Conservation (phyloP, 345 rosid genomes). For the Salix koriyanagi region DNA sequence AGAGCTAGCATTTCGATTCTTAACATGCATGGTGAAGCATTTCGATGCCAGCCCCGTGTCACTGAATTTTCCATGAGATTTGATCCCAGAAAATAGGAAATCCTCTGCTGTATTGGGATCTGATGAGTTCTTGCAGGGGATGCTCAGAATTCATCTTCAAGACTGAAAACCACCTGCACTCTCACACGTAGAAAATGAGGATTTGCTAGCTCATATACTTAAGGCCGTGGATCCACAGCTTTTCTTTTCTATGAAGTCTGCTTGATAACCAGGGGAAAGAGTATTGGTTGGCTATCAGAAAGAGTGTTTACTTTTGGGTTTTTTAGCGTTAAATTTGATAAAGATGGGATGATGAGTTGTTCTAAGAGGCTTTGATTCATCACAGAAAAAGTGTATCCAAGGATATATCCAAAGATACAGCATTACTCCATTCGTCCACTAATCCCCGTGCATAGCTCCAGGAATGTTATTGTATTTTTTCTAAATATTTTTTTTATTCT, state of each 20-base stretch:
- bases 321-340: neutral
- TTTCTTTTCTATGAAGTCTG: conserved; percentile 9
- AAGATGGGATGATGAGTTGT: conserved; percentile 11
- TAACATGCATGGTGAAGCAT: too few relatives aligned
- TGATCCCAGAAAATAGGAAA: conserved; percentile 61
- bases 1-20: too few relatives aligned
- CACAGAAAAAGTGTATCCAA: neutral
- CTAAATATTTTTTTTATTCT: too few relatives aligned
- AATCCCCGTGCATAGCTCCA: too few relatives aligned
- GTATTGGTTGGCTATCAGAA: conserved; percentile 18
- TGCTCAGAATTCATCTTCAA: neutral
- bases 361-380: conserved; percentile 16
- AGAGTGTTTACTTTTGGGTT: conserved; percentile 1
- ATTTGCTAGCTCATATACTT: too few relatives aligned
- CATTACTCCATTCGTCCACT: too few relatives aligned
- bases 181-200: too few relatives aligned
- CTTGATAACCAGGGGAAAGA: conserved; percentile 27
- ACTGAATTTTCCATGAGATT: conserved; percentile 44
- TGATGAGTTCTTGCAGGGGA: conserved; percentile 64
- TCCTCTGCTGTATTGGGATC: conserved; percentile 47
- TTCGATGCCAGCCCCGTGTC: conserved; percentile 52
- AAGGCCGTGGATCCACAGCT: neutral
- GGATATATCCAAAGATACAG: too few relatives aligned
- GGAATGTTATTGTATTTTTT: too few relatives aligned
- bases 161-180: neutral